Conservation (phyloP, 2,329 filamentous ascomycete genomes). For the Proliferodiscus dingleyae region DNA sequence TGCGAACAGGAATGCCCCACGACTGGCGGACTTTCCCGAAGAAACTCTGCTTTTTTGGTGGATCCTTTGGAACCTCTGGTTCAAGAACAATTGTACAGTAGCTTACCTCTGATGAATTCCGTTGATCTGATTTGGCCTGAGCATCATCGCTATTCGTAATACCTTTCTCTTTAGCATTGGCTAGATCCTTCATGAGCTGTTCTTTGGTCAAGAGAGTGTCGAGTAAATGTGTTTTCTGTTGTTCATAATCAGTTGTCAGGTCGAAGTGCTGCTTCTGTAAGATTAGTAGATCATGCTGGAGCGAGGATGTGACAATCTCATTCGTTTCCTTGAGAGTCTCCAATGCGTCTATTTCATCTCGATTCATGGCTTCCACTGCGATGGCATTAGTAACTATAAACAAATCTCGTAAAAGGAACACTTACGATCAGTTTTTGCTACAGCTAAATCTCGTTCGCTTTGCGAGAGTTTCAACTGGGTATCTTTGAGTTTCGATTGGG, state of each 20-base stretch:
- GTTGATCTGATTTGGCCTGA: constrained; percentile 28
- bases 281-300: constrained; percentile 53
- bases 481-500: constrained; percentile 43
- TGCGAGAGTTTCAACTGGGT: constrained; percentile 43
- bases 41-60: background rate
- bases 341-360: constrained; percentile 50
- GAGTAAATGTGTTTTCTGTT: constrained; percentile 55
- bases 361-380: constrained; percentile 47
- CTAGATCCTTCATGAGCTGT: constrained; percentile 50
- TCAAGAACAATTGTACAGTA: constrained; percentile 2
- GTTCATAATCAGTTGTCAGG: constrained; percentile 48
- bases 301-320: constrained; percentile 52
- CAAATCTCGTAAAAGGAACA: constrained; percentile 15
- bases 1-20: too few relatives aligned
- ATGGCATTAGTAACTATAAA: constrained; percentile 16
- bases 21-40: background rate
- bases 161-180: constrained; percentile 24
- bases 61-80: background rate
- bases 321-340: constrained; percentile 56
- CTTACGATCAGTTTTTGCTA: constrained; percentile 48
- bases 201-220: constrained; percentile 57
- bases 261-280: constrained; percentile 48
- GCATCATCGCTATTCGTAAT: constrained; percentile 2
- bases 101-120: constrained; percentile 55
- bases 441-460: constrained; percentile 50